Conservation (phyloP, 164 flowering plant genomes). For the Stephania yunnanensis region DNA sequence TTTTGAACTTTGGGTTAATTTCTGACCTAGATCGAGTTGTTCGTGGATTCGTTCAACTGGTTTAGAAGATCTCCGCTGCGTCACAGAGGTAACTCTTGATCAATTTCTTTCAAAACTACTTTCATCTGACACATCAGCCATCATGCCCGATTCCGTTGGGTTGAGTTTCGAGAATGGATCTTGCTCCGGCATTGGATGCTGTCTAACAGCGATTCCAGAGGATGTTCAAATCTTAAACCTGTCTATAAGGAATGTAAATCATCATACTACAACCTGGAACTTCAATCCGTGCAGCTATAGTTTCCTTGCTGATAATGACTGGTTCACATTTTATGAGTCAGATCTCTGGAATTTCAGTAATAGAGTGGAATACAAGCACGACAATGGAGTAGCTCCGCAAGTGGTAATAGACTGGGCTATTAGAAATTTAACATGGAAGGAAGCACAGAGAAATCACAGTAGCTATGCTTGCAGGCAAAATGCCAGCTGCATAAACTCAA, state of each 20-base stretch:
- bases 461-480: constrained; percentile 12
- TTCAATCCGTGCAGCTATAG: constrained; percentile 17
- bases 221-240: neutral
- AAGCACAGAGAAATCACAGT: neutral
- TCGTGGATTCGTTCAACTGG: no score
- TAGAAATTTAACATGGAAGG: constrained; percentile 9
- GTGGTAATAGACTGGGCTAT: constrained; percentile 16
- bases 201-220: constrained; percentile 11
- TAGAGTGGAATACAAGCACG: neutral
- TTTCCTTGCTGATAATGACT: constrained; percentile 8
- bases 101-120: no score
- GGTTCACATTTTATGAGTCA: neutral
- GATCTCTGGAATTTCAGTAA: constrained; percentile 3
- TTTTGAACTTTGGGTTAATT: no score
- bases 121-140: constrained; percentile 1
- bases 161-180: neutral
- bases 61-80: no score
- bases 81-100: no score
- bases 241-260: neutral
- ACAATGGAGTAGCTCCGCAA: neutral
- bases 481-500: constrained; percentile 1
- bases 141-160: neutral
- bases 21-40: no score
- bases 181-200: constrained; percentile 16
- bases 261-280: neutral